Conservation (phyloP, 257 asterid species). For the Cruciata laevipes region DNA sequence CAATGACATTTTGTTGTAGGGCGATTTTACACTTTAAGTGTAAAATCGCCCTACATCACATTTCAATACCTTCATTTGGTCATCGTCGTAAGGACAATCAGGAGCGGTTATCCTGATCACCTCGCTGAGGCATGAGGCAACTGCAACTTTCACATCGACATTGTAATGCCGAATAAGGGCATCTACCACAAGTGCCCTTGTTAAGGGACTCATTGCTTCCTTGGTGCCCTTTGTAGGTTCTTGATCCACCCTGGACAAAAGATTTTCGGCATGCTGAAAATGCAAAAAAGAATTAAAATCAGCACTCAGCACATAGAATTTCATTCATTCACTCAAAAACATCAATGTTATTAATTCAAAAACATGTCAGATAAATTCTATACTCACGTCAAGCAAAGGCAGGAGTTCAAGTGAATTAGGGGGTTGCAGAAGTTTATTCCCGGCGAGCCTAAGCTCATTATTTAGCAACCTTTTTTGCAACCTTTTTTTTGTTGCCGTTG, state of each 20-base stretch:
- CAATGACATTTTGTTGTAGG: too few relatives aligned
- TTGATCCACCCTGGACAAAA: slow-evolving; percentile 80
- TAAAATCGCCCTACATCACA: too few relatives aligned
- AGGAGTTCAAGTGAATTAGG: slow-evolving; percentile 64
- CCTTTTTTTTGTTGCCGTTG: slow-evolving; percentile 23
- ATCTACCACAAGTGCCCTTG: slow-evolving; percentile 52
- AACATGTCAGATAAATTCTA: too few relatives aligned
- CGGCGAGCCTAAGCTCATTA: slow-evolving; percentile 53
- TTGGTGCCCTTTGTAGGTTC: slow-evolving; percentile 71
- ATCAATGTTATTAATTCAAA: too few relatives aligned
- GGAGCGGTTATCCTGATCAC: slow-evolving; percentile 96
- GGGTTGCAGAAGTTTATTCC: slow-evolving; percentile 55
- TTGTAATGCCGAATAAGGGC: slow-evolving; percentile 64
- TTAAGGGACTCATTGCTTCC: slow-evolving; percentile 60
- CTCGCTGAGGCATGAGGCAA: slow-evolving; percentile 94
- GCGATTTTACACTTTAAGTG: too few relatives aligned
- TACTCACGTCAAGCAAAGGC: slow-evolving; percentile 47
- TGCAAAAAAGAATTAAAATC: slow-evolving; percentile 9
- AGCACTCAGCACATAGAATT: not conserved
- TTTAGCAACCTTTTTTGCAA: too few relatives aligned
- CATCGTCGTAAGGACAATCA: slow-evolving; percentile 93
- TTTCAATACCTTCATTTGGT: slow-evolving; percentile 68
- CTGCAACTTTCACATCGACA: slow-evolving; percentile 75
- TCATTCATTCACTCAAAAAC: too few relatives aligned
- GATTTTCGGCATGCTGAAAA: slow-evolving; percentile 49